Evolutionary conservation across 805 yeast species (phyloP).

Genomic region (Zygoascus bituminiphila): DNA sequence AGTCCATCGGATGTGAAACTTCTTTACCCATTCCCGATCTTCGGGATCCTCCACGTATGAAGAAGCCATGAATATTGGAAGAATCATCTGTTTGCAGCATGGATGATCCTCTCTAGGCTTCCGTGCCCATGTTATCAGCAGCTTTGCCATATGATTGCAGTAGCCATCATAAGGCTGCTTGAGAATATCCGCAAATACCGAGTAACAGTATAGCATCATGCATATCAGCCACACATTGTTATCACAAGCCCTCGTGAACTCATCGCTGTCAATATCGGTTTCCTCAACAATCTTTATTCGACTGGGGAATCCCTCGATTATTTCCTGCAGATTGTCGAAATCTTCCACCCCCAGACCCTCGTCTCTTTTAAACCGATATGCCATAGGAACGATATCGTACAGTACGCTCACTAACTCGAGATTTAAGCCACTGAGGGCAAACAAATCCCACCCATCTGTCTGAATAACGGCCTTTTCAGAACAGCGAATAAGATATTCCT

Average conservation of each 20-base stretch:
- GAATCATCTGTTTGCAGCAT: constrained; percentile 1
- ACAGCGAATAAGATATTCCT: background rate
- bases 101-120: background rate
- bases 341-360: background rate
- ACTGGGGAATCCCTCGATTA: background rate
- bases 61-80: background rate
- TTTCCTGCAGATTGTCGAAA: background rate
- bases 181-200: background rate
- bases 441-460: constrained; percentile 2
- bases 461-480: background rate
- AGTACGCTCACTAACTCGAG: background rate
- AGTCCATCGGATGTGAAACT: background rate
- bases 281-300: background rate
- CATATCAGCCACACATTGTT: constrained; percentile 1
- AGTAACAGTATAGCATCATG: constrained; percentile 1
- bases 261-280: background rate
- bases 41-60: background rate
- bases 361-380: background rate
- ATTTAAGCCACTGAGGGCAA: background rate
- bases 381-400: background rate
- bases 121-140: background rate
- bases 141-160: background rate
- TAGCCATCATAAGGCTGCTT: background rate
- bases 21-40: background rate
- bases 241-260: background rate